Base-by-base conservation (phyloP, 164 flowering plant genomes). In the Liquidambar formosana region DNA sequence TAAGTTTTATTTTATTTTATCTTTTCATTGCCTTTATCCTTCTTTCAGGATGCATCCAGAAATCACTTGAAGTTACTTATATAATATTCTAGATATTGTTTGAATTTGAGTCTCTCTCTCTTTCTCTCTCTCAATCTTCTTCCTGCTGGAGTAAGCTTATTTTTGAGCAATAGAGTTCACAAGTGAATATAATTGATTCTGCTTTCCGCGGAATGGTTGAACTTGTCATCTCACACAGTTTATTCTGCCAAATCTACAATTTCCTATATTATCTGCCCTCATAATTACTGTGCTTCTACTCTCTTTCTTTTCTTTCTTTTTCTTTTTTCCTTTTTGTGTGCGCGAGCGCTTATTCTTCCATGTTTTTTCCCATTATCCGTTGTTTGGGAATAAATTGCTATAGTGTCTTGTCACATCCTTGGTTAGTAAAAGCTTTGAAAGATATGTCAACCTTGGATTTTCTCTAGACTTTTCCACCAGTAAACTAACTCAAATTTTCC, bases 401-500 rank as follows among this genome's bases (percentile, higher is more conserved):
- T 10, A 38, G 58, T 51, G 27, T n/a, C 1, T 33, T 49, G 45
- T 19, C 25, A 47, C 21, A 47, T 18, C 19, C 25, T 33, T n/a
- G 14, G 25, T 26, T 28, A 51, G 57, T 19, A 33, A 65, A 65
- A 65, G 23, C 53, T 22, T 16, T 21, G 21, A 15, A 26, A 44
- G 43, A 49, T 48, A 9, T 47, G 44, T 21, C 13, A 10, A 47
- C 21, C 10, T 64, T 16, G 49, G 11, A 16, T n/a, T 21, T 66
- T 9, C 46, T 64, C 6, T 43, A 12, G 6, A 10, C 33, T 51
- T 59, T 49, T 47, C 1, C 4, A 12, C 41, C 44, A n/a, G 49
- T 26, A 48, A 53, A 59, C 65, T 69, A 45, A 69, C 61, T 33
- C 33, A 54, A 53, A 43, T 43, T 67, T 63, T 46, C 48, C 26